Evolutionary conservation across 129 eudicot genomes (phyloP), one percentile per base, ranked within the genome.

Genomic region (Logfia minima): DNA sequence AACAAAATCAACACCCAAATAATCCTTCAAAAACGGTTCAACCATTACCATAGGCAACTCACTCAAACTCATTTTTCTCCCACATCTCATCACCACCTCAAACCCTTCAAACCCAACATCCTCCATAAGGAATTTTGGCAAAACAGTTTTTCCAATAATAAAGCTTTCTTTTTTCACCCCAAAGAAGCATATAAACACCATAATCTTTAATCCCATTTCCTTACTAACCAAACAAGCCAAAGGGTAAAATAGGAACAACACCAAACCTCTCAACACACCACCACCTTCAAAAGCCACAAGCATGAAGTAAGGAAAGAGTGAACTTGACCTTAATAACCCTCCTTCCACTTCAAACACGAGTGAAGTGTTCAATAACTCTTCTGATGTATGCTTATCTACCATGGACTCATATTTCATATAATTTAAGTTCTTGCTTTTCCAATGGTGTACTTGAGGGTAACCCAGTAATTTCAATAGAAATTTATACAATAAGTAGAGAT

Each of bases 231-330:
- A 55, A 72, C 75, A 56, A 75, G 83, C 55, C 66, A 89, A 67
- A 74, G 94, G 94, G 82, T 86, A 84, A 17, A 60, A 74, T 31
- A 84, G 56, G 23, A 86, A 83, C 48, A 89, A 82, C 45, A 86
- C 24, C 18, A 89, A 70, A 13, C 87, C 94, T 77, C 94, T 84
- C 32, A 86, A 32, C 35, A 86, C 41, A 68, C 91, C 78, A 37
- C 91, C 87, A 24, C 84, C 91, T 84, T 89, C 94, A 62, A 89
- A 86, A 67, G 94, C 91, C 68, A 86, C 94, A 13, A 89, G 78
- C 89, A 89, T 84, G 87, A 86, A 89, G 84, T 84, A 89, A n/a
- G 94, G 86, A 78, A 89, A 89, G 18, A 74, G 66, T 6, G 87
- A 82, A 29, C 61, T 71, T n/a, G 92, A 88, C 69, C 77, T 83